phyloP scores from a whole-genome alignment of 1,284 basidiomycete genomes.

The Sphaerobolus stellatus region DNA sequence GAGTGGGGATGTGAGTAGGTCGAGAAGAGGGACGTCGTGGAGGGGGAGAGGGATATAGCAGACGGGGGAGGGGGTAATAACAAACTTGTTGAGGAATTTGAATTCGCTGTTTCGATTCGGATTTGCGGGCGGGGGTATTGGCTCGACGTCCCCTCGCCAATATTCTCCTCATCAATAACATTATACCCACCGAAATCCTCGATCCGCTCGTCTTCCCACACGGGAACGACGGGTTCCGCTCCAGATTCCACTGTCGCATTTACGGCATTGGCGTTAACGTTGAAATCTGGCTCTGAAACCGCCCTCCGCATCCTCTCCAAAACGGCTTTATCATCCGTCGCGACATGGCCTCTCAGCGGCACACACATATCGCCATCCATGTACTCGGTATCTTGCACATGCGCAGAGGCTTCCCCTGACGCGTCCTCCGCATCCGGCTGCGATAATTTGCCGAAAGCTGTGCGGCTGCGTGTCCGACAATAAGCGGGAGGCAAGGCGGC shows the following conservation, averaged over 20 bases:
- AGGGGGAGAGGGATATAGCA: too few relatives aligned
- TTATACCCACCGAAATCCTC: constrained; percentile 5
- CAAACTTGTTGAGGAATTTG: too few relatives aligned
- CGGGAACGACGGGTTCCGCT: too few relatives aligned
- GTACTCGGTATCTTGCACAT: background rate
- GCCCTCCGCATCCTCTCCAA: constrained; percentile 56
- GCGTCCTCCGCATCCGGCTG: background rate
- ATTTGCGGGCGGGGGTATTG: background rate
- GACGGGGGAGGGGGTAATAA: too few relatives aligned
- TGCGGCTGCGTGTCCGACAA: background rate
- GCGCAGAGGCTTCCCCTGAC: background rate
- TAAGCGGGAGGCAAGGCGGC: background rate
- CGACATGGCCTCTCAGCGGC: constrained; percentile 52
- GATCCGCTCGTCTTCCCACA: constrained; percentile 11
- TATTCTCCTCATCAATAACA: background rate
- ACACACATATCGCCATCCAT: background rate
- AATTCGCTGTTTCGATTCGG: too few relatives aligned
- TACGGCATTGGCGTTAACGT: too few relatives aligned
- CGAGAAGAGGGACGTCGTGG: too few relatives aligned
- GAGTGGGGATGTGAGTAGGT: too few relatives aligned
- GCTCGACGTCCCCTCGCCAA: background rate
- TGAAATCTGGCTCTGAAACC: constrained; percentile 62
- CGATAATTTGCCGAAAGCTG: background rate
- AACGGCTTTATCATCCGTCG: constrained; percentile 69
- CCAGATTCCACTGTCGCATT: too few relatives aligned